Base-by-base conservation (phyloP, 73 alveolate species). In the Effrenium voratum region DNA sequence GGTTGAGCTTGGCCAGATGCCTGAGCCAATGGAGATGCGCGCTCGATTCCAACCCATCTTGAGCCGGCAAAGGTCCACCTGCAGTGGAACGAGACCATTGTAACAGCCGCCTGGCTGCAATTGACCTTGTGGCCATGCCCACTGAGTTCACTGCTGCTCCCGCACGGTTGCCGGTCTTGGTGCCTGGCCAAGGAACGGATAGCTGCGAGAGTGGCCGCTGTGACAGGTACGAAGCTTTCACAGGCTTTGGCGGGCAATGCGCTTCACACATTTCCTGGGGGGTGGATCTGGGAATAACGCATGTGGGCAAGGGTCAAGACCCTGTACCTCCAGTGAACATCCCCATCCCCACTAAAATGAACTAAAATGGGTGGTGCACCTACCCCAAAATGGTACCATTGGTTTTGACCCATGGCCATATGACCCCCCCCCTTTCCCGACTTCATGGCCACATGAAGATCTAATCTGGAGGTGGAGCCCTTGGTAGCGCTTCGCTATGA, bases 51-150 rank as follows among this genome's bases (percentile, higher is more conserved):
- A n/a, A n/a, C n/a, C n/a, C n/a, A n/a, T n/a, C n/a, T n/a, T n/a
- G n/a, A 1, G 82, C 22, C 49, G 32, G 30, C 82, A 8, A 22
- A 87, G 95, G 95, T 87, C 47, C 95, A 87, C 60, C 85, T 87
- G 24, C 84, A 87, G 32, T 87, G 95, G 95, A 76, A 87, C 44
- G 95, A 87, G 95, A 87, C 95, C 63, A 87, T 87, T 63, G 95
- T 87, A 32, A 87, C 95, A 28, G 95, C 43, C 66, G 60, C 60
- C 45, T 45, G 66, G 2, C 19, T 22, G n/a, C n/a, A 36, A 36
- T 32, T 22, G 75, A 36, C 36, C 28, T 32, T 16, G 28, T 4
- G 12, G 75, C 38, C 4, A 16, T 60, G 75, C 75, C 4, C 36
- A 8, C 15, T 5, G 5, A 60, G 3, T 60, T 24, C 28, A 36